These are phyloP conservation scores for Porcisia deanei DNA, from an alignment of 208 protist genomes.

Conservation along the genomic window DNA sequence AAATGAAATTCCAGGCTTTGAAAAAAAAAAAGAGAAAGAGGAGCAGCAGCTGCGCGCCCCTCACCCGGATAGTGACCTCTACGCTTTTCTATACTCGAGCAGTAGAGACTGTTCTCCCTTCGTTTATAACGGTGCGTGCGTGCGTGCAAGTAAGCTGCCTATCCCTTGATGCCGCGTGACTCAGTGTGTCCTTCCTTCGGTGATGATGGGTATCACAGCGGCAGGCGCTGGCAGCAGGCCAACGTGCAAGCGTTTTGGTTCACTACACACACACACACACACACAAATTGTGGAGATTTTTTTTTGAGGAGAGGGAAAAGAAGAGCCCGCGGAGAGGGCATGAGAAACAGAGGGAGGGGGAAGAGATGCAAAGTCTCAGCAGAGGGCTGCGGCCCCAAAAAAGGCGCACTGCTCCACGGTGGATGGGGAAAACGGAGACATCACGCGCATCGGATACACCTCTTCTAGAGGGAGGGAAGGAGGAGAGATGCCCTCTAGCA, in stretches of 20 bases:
- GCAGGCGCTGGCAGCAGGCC: not conserved
- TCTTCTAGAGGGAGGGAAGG: not conserved
- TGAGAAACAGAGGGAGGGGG: not conserved
- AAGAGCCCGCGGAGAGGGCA: not conserved
- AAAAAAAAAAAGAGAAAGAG: slow-evolving; percentile 12
- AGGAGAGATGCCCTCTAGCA: not conserved
- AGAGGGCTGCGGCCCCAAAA: not conserved
- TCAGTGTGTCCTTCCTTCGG: not conserved
- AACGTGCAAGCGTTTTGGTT: not conserved
- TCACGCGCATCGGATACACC: not conserved
- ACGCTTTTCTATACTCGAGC: not conserved
- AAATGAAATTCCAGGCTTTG: not conserved
- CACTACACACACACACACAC: too few species aligned
- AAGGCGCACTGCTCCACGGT: not conserved
- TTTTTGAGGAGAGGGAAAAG: not conserved
- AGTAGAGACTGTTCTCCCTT: not conserved
- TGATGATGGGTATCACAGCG: not conserved
- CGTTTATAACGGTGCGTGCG: not conserved
- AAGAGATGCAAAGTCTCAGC: not conserved
- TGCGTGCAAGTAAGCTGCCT: not conserved
- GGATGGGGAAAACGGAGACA: not conserved
- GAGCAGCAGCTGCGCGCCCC: slow-evolving; percentile 1
- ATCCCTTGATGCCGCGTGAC: not conserved
- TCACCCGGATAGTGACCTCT: not conserved
- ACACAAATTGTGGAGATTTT: too few species aligned